phyloP scores from a whole-genome alignment of 495 filamentous ascomycete species.

The Penicillium herquei region DNA sequence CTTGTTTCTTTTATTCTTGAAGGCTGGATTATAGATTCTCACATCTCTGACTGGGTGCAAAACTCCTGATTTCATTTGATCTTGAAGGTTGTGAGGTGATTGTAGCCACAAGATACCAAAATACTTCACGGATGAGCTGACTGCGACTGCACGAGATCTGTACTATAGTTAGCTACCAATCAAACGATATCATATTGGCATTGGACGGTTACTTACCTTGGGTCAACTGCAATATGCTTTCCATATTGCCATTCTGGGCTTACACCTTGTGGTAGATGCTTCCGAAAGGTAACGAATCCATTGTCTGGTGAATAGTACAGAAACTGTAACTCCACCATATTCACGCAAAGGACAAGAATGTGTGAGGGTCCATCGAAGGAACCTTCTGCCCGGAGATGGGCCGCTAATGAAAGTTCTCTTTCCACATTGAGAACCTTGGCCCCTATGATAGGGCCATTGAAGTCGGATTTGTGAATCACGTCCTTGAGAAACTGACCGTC shows the following conservation, averaged over 20 bases:
- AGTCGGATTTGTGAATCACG: conserved; percentile 69
- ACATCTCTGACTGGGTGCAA: conserved; percentile 40
- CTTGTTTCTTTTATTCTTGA: conserved; percentile 29
- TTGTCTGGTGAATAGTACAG: conserved; percentile 55
- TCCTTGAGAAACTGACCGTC: conserved; percentile 60
- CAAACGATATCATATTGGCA: not conserved
- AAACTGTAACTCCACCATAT: conserved; percentile 67
- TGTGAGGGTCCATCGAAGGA: conserved; percentile 61
- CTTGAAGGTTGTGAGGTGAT: conserved; percentile 27
- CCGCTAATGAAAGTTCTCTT: conserved; percentile 30
- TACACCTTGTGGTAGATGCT: conserved; percentile 55
- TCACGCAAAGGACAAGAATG: conserved; percentile 69
- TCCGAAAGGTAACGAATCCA: conserved; percentile 59
- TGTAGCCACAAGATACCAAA: conserved; percentile 56
- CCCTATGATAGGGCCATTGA: conserved; percentile 58
- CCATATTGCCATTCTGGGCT: conserved; percentile 61
- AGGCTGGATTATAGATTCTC: conserved; percentile 55
- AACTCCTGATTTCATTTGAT: conserved; percentile 30
- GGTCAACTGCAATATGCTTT: conserved; percentile 80
- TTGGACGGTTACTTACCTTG: conserved; percentile 56
- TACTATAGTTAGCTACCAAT: conserved; percentile 8
- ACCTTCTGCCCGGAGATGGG: conserved; percentile 24
- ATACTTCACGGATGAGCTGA: conserved; percentile 56
- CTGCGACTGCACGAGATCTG: conserved; percentile 64
- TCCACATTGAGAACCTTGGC: conserved; percentile 44